Base-by-base conservation (phyloP, 1,139 yeast species). In the Debaryomyces robertsiae region DNA sequence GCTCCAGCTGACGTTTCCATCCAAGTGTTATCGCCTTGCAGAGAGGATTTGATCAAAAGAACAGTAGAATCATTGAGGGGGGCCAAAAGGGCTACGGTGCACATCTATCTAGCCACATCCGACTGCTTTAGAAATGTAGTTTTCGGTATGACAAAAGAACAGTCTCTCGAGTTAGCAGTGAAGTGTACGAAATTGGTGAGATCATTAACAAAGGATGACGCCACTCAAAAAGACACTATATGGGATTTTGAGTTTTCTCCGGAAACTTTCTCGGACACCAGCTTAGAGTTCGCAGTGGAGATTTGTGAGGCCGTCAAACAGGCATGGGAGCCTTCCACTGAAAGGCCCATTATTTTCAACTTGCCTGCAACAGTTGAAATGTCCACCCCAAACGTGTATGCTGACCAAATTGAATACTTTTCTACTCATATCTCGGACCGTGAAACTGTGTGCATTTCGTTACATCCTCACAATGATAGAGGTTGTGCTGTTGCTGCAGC, bases 401-500 rank as follows among this genome's bases (percentile, higher is more conserved):
- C 98, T 40, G 98, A 93, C 67, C 98, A 91, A 71, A 82, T 93
- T 49, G 98, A 93, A 68, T 90, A 85, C 63, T 93, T 93, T 60
- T 71, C 84, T 48, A 82, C 82, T 18, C 77, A 84, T 54, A 85
- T 93, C 43, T 63, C 84, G 34, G 85, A 91, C 58, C 83, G 98
- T 57, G 95, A 89, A 52, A 87, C 81, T 54, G 81, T 91, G 31
- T 82, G 94, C 58, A 82, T 93, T 43, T 91, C 98, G 19, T 80
- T 93, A 36, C 98, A 93, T 63, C 88, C 95, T 38, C 98, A 93
- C 69, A 93, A 93, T 55, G 98, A 93, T 65, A 82, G 98, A 64
- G 98, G 98, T 27, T 90, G 97, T 66, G 97, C 95, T 45, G 98
- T 93, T 33, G 98, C 98, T 13, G 98, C 98, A 16, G 84, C 97